Evolutionary conservation across 306 rosid species (phyloP), one percentile per base, ranked within the genome.

Genomic region (Cicer bijugum): DNA sequence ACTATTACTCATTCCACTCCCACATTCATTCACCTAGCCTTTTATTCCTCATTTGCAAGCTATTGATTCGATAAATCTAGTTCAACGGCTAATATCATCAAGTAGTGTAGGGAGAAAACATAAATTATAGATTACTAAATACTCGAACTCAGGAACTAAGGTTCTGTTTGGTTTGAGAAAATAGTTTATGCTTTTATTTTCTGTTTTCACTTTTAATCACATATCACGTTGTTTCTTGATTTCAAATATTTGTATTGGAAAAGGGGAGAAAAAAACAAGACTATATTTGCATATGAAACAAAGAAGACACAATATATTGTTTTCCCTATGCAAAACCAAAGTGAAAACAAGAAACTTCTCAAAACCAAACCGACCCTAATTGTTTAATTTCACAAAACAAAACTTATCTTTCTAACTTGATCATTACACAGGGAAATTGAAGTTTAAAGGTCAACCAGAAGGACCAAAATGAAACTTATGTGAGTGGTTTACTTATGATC

Each of bases 1-100:
- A 63, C 46, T 28, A 7, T 3, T 17, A 53, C 19, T 57, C 39
- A 66, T 73, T 39, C 39, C 6, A 55, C 23, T 46, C 20, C 42
- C 20, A 67, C 20, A 12, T 39, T 8, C 66, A 53, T 65, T 56
- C 19, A 59, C 75, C 40, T 16, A 40, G 51, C 7, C 38, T 56
- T 50, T 50, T 20, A 59, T 69, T 19, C 12, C 61, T 35, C 55
- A 69, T 48, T n/a, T 67, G 14, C 52, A 58, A 77, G 7, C 53
- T 37, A 63, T 15, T 35, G 12, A 60, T 35, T 76, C 14, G 28
- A 55, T 28, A 15, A 51, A 14, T 28, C 35, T 28, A 28, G 35
- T 61, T 71, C n/a, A 71, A 52, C 12, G 19, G 55, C 43, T 56
- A 55, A 72, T 33, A 57, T 56, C 44, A 12, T 47, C 4, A 12